These are phyloP conservation scores for Zasmidium citrigriseum DNA, from an alignment of 2,329 filamentous ascomycete genomes.

Conservation along the genomic window DNA sequence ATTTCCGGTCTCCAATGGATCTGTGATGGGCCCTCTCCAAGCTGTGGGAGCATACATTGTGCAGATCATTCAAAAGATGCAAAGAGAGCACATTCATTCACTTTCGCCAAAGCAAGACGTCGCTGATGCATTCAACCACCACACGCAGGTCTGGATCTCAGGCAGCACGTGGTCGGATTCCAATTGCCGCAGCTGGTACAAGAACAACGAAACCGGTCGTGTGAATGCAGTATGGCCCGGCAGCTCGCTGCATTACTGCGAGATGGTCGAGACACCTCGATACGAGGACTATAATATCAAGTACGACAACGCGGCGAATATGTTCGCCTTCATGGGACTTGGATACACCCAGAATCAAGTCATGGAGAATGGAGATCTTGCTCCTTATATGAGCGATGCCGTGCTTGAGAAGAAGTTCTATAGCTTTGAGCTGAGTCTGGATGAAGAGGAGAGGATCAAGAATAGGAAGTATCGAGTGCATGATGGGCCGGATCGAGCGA, in stretches of 20 bases:
- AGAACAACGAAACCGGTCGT: slow-evolving; percentile 46
- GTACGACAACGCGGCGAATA: slow-evolving; percentile 39
- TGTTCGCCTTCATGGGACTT: slow-evolving; percentile 1
- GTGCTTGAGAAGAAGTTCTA: background rate
- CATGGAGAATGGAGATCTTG: background rate
- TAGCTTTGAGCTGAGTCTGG: background rate
- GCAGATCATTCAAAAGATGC: slow-evolving; percentile 36
- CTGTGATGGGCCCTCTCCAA: slow-evolving; percentile 10
- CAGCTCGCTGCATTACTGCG: slow-evolving; percentile 49
- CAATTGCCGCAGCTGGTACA: slow-evolving; percentile 34
- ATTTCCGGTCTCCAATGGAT: slow-evolving; percentile 13
- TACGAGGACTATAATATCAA: slow-evolving; percentile 47
- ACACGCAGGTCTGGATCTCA: slow-evolving; percentile 28
- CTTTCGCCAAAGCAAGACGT: slow-evolving; percentile 44
- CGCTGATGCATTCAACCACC: slow-evolving; percentile 46
- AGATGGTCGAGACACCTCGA: slow-evolving; percentile 39
- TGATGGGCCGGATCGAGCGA: background rate
- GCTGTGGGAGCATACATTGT: slow-evolving; percentile 45
- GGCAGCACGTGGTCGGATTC: background rate
- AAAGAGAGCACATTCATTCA: slow-evolving; percentile 3
- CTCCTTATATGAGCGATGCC: background rate
- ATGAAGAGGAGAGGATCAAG: background rate
- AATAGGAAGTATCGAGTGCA: background rate
- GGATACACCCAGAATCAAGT: background rate
- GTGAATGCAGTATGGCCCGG: slow-evolving; percentile 54